Evolutionary conservation across 2,329 filamentous ascomycete species (phyloP), one percentile per base, ranked within the genome.

Genomic region (Fusarium metavorans): DNA sequence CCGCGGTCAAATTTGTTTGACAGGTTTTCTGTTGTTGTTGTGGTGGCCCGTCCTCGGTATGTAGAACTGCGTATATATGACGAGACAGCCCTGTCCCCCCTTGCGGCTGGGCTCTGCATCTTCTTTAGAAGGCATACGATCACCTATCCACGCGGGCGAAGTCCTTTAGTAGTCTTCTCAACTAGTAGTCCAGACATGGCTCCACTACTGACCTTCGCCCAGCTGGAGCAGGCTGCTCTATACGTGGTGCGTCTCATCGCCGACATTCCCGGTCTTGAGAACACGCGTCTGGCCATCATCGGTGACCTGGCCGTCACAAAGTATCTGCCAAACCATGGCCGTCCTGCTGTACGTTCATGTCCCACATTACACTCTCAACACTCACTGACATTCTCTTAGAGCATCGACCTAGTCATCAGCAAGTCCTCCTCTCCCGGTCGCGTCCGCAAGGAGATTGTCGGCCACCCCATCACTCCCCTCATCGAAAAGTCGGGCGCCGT

Each of bases 241-340:
- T 14, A 98, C 95, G 82, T 96, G 94, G 66, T 95, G 93, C 6
- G 95, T 97, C 83, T 98, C 95, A 87, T 98, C 94, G 67, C 74
- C 35, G 75, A 79, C 64, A 79, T 69, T 60, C 75, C 73, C 16
- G 78, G 78, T 8, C 41, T 80, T 27, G 78, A 80, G 60, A 79
- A 78, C 67, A 80, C 78, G 50, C 70, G 68, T n/a, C 70, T 80
- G 20, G 78, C 76, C n/a, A 69, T 80, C 20, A 70, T 77, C 50
- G 78, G 78, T 6, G 78, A 80, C 50, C 27, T 80, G 63, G 76
- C 78, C 8, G 71, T 80, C 30, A 69, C 70, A 62, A 78, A 80
- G 61, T 79, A 80, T 59, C 37, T 80, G 70, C 74, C 78, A 16
- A 56, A 71, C 8, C 67, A 69, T 39, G 66, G 62, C 14, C 69